phyloP scores from a whole-genome alignment of 257 asterid genomes.

The Perilla frutescens region DNA sequence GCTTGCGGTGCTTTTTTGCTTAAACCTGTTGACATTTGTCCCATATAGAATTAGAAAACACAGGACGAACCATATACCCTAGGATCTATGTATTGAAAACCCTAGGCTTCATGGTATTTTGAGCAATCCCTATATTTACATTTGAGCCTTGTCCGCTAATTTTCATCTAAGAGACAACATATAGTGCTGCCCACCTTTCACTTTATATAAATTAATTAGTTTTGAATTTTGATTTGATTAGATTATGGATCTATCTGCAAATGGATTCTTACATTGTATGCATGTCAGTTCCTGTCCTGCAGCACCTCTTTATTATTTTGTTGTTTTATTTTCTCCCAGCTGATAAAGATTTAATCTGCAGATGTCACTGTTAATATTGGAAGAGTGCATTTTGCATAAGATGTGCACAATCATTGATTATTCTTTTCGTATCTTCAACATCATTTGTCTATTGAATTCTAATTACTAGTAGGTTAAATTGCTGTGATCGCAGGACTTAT shows the following conservation, averaged over 20 bases:
- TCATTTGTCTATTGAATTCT: conserved; percentile 8
- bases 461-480: neutral
- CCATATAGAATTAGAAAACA: conserved; percentile 20
- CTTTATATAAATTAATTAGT: conserved; percentile 50
- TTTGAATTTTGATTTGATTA: conserved; percentile 42
- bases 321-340: conserved; percentile 4
- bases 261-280: conserved; percentile 62
- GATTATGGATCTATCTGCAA: conserved; percentile 44
- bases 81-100: neutral
- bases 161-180: conserved; percentile 44
- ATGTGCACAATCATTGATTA: conserved; percentile 6
- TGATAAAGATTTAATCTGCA: neutral
- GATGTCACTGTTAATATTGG: conserved; percentile 28
- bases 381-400: conserved; percentile 30
- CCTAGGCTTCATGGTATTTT: conserved; percentile 20
- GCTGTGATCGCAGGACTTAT: conserved; percentile 15
- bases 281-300: conserved; percentile 56
- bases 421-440: conserved; percentile 9
- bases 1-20: conserved; percentile 10
- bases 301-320: conserved; percentile 28
- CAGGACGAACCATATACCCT: conserved; percentile 33
- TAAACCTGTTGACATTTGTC: conserved; percentile 20
- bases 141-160: conserved; percentile 25
- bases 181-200: conserved; percentile 60
- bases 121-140: conserved; percentile 4